Evolutionary conservation across 306 rosid species (phyloP), one percentile per base, ranked within the genome.

Genomic region (Cyamopsis tetragonoloba): DNA sequence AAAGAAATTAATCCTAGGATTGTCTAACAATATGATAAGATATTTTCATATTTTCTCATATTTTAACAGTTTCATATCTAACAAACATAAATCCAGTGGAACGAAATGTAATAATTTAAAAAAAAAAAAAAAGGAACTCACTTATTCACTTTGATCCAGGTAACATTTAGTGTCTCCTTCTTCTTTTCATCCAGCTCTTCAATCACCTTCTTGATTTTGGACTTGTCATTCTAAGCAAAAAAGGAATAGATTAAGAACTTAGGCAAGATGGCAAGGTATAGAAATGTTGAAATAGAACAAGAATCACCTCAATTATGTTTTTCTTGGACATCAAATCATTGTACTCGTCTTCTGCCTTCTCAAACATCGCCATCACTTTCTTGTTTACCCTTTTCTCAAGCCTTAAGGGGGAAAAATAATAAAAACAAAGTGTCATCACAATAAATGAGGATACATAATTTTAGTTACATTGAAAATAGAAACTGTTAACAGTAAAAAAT

Each of bases 301-400:
- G 41, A 68, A 82, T 57, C 27, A 93, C 98, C 98, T 93, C 98
- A 72, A 93, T 93, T 70, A 93, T 93, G 71, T 89, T 88, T 84
- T 93, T 93, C 88, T 89, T 93, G 22, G 96, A 89, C 85, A 93
- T 78, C 71, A 93, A 76, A 65, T 89, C 97, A 62, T 88, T 93
- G 79, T 89, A 93, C 83, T 93, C 98, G n/a, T 93, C 98, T 73
- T 93, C 98, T 64, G 98, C 98, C 87, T 89, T 93, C 88, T 93
- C 98, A 77, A 93, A 93, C 98, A 93, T 89, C 44, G 98, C 97
- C 96, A 89, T 93, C 14, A 93, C 98, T 82, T 93, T 93, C 86
- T 93, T 93, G 78, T 93, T 93, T 79, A 93, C 96, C 86, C 98
- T 86, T 86, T 89, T 93, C 85, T 93, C 98, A 72, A 93, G 98